A percentile compares a stretch with the other conserved stretches of the same genome.
These are phyloP conservation scores for Volvox africanus DNA, from an alignment of 139 green algal species.

Conservation along the genomic window DNA sequence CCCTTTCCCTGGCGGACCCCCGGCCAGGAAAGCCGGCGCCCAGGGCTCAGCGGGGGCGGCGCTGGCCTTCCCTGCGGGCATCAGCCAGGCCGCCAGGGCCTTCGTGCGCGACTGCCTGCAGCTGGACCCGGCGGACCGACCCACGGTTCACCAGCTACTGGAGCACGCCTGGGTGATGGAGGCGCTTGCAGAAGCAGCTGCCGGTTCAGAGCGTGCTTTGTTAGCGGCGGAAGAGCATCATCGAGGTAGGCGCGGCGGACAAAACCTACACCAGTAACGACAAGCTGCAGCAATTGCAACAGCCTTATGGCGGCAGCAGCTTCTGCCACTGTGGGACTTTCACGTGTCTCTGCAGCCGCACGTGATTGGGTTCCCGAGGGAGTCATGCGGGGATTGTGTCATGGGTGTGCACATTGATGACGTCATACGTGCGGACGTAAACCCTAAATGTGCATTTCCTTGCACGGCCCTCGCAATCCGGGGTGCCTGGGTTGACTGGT, in stretches of 20 bases:
- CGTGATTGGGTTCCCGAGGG: too few relatives aligned
- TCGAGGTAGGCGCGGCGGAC: not conserved
- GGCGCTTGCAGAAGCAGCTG: not conserved
- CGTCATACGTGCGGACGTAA: too few relatives aligned
- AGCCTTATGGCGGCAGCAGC: not conserved
- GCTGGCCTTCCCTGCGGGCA: slow-evolving; percentile 21
- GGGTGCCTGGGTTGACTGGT: too few relatives aligned
- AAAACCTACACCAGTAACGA: not conserved
- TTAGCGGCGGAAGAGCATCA: not conserved
- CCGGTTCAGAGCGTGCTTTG: not conserved
- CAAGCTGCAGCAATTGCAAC: not conserved
- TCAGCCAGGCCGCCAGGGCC: slow-evolving; percentile 19
- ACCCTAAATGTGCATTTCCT: too few relatives aligned
- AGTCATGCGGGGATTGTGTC: too few relatives aligned
- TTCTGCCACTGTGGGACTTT: too few relatives aligned
- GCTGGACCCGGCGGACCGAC: slow-evolving; percentile 46
- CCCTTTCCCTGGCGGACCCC: slow-evolving; percentile 26
- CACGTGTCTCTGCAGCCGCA: not conserved
- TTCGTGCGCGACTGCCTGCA: slow-evolving; percentile 46
- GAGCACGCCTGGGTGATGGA: slow-evolving; percentile 53
- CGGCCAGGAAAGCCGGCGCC: not conserved
- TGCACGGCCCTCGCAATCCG: too few relatives aligned
- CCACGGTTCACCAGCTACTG: slow-evolving; percentile 53
- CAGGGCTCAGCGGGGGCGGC: not conserved
- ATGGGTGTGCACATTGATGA: too few relatives aligned